Conservation (phyloP, 1,284 basidiomycete species). For the Trichosporon asahii region DNA sequence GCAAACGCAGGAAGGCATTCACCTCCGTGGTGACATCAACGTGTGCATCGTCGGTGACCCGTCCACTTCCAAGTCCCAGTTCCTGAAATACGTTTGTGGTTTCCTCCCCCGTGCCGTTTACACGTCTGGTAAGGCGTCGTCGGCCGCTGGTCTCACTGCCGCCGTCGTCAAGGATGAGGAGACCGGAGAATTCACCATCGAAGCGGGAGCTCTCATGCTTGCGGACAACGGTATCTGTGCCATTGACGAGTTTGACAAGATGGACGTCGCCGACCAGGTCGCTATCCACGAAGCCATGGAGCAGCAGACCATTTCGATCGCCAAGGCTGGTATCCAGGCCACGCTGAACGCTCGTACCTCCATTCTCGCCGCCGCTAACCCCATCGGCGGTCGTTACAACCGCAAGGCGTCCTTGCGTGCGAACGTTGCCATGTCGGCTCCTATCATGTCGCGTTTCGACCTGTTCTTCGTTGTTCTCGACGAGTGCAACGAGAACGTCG, state of each 20-base stretch:
- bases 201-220: conserved; percentile 97
- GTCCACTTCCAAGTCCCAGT: conserved; percentile 95
- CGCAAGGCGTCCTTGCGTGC: conserved; percentile 86
- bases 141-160: conserved; percentile 96
- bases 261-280: conserved; percentile 97
- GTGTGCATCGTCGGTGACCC: conserved; percentile 99
- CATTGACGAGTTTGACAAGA: conserved; percentile 99
- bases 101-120: conserved; percentile 98
- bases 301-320: conserved; percentile 99
- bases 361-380: conserved; percentile 97
- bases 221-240: conserved; percentile 99
- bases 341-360: conserved; percentile 97
- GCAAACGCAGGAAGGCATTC: conserved; percentile 91
- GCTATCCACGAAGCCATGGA: conserved; percentile 99
- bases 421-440: conserved; percentile 98
- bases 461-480: conserved; percentile 98
- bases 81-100: conserved; percentile 98
- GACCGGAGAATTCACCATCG: conserved; percentile 98
- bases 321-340: conserved; percentile 98
- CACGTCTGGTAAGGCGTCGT: conserved; percentile 97
- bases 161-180: conserved; percentile 98
- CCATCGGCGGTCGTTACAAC: conserved; percentile 93
- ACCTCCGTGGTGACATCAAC: conserved; percentile 95
- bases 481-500: conserved; percentile 90
- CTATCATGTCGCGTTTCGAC: conserved; percentile 99